phyloP scores from a whole-genome alignment of 2,329 filamentous ascomycete genomes.

The Botryotinia narcissicola region DNA sequence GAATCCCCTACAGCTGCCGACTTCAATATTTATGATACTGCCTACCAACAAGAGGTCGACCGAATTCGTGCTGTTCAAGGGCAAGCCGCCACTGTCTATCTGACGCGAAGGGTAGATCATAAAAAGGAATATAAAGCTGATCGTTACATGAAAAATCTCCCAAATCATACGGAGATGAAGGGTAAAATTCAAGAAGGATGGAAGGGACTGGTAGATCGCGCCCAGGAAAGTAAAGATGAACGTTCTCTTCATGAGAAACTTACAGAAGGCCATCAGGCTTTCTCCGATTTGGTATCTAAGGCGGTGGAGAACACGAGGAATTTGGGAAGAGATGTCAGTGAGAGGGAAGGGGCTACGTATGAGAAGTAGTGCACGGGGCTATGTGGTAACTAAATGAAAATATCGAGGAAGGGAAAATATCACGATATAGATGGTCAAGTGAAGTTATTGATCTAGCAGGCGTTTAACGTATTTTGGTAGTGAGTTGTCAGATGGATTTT shows the following conservation, averaged over 20 bases:
- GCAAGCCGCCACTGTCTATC: constrained; percentile 55
- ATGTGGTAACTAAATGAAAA: constrained; percentile 28
- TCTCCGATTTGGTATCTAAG: constrained; percentile 33
- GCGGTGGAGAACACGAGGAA: constrained; percentile 30
- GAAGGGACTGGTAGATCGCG: constrained; percentile 35
- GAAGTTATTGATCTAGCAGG: neutral
- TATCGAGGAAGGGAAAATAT: constrained; percentile 2
- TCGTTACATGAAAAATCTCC: constrained; percentile 34
- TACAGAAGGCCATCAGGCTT: constrained; percentile 20
- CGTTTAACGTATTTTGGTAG: neutral
- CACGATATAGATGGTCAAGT: neutral
- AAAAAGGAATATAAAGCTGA: constrained; percentile 38
- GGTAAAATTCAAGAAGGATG: constrained; percentile 33
- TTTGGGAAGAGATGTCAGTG: constrained; percentile 13
- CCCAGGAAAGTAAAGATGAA: constrained; percentile 29
- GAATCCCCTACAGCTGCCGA: constrained; percentile 84
- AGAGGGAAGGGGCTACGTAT: constrained; percentile 7
- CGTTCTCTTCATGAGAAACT: constrained; percentile 19
- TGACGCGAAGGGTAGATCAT: constrained; percentile 50
- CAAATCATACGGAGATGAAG: constrained; percentile 24
- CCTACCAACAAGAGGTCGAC: constrained; percentile 79
- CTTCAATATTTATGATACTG: constrained; percentile 83
- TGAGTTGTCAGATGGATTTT: neutral
- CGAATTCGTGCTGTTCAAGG: constrained; percentile 58
- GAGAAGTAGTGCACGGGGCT: constrained; percentile 26